Percentiles rank a stretch among this genome's conserved stretches.
Conservation (phyloP, 257 asterid species). For the Rhazya stricta region DNA sequence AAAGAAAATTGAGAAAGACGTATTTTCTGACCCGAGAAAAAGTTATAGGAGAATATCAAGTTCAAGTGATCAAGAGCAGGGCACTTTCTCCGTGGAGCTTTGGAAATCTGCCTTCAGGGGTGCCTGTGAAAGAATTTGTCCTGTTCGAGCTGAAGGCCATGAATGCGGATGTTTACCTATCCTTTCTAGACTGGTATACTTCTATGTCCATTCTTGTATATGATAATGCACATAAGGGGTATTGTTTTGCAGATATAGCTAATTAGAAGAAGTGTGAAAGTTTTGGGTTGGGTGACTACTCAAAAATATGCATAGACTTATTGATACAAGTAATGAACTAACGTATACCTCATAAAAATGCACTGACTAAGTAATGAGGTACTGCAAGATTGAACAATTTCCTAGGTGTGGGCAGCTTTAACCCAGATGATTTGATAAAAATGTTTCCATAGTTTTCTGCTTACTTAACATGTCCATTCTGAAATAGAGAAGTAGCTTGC, state of each 20-base stretch:
- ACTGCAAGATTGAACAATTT: neutral
- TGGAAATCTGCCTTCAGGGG: slow-evolving; percentile 86
- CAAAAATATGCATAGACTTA: neutral
- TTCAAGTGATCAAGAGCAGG: slow-evolving; percentile 42
- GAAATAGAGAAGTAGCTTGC: neutral
- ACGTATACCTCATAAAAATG: neutral
- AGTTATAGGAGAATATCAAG: slow-evolving; percentile 35
- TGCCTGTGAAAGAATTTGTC: slow-evolving; percentile 82
- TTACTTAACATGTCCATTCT: neutral
- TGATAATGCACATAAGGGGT: neutral
- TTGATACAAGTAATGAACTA: too few species aligned
- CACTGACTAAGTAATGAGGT: neutral
- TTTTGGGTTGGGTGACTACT: neutral
- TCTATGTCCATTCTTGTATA: slow-evolving; percentile 10
- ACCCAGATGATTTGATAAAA: too few species aligned
- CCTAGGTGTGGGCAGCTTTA: neutral
- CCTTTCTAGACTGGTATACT: slow-evolving; percentile 67
- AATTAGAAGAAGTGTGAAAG: neutral
- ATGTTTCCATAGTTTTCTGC: neutral
- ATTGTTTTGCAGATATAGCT: neutral
- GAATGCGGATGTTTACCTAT: slow-evolving; percentile 75
- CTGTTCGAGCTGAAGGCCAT: slow-evolving; percentile 81
- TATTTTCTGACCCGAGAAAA: slow-evolving; percentile 32
- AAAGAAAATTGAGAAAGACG: slow-evolving; percentile 32
- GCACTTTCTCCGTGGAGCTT: slow-evolving; percentile 55